A percentile compares a stretch with the other conserved stretches of the same genome.
Conservation (phyloP, 2,329 filamentous ascomycete species). For the Colletotrichum navitas region DNA sequence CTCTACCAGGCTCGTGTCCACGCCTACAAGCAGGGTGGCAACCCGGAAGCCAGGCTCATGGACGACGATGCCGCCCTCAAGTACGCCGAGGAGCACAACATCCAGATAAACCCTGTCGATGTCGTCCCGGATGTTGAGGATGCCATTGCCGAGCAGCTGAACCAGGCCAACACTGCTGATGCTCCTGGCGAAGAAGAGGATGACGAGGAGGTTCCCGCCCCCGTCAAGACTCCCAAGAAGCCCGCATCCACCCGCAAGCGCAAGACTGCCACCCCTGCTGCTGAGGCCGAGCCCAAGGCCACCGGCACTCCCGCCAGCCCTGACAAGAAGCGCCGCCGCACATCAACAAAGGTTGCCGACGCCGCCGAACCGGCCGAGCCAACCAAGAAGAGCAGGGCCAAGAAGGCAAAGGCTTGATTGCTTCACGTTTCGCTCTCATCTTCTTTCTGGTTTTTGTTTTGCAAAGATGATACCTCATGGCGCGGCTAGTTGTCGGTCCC, state of each 20-base stretch:
- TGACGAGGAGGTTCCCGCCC: constrained; percentile 54
- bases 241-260: constrained; percentile 64
- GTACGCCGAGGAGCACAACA: constrained; percentile 70
- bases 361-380: constrained; percentile 63
- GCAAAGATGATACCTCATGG: constrained; percentile 43
- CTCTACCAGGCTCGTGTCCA: constrained; percentile 75
- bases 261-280: constrained; percentile 65
- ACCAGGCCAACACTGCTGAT: constrained; percentile 56
- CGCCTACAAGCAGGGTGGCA: constrained; percentile 73
- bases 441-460: constrained; percentile 42
- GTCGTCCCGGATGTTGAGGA: constrained; percentile 61
- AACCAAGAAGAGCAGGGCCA: constrained; percentile 63
- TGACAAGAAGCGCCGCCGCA: constrained; percentile 73
- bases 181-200: constrained; percentile 59
- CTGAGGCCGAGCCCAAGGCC: constrained; percentile 54
- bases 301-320: constrained; percentile 64
- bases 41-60: constrained; percentile 71
- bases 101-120: constrained; percentile 65
- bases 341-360: constrained; percentile 66
- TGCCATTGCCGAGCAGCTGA: constrained; percentile 70
- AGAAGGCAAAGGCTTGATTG: constrained; percentile 41
- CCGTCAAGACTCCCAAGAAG: constrained; percentile 71
- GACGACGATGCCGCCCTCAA: constrained; percentile 69
- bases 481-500: constrained; percentile 23
- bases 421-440: constrained; percentile 18